A percentile compares a stretch with the other conserved stretches of the same genome.
These are phyloP conservation scores for Penicillium herquei DNA, from an alignment of 495 filamentous ascomycete genomes.

Conservation along the genomic window DNA sequence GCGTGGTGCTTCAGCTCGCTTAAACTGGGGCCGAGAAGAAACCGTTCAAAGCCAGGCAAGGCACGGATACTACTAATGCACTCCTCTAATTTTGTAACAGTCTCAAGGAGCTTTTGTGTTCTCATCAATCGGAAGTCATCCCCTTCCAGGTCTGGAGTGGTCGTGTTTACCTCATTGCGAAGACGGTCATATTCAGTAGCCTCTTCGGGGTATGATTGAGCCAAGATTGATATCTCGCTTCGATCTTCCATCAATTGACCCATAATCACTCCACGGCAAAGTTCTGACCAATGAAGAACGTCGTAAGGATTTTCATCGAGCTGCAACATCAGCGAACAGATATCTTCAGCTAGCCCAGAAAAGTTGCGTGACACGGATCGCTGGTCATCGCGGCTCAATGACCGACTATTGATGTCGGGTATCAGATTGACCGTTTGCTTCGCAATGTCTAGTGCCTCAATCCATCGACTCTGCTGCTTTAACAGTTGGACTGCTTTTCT, in stretches of 20 bases:
- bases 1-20: neutral
- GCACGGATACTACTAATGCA: neutral
- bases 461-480: too few species aligned
- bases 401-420: neutral
- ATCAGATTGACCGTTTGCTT: neutral
- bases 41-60: neutral
- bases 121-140: neutral
- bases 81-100: neutral
- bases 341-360: neutral
- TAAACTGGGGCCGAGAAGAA: neutral
- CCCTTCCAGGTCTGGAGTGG: neutral
- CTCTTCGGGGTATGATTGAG: neutral
- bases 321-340: neutral
- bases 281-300: too few species aligned
- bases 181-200: neutral
- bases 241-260: neutral
- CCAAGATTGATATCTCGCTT: neutral
- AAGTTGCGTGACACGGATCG: neutral
- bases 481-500: too few species aligned
- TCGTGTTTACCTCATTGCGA: neutral
- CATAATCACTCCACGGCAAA: neutral
- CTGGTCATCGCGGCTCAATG: neutral
- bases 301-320: neutral
- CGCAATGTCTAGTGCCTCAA: neutral
- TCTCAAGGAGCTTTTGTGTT: neutral